Base-by-base conservation (phyloP, 2,329 filamentous ascomycete genomes). In the Pseudogymnoascus sp. region DNA sequence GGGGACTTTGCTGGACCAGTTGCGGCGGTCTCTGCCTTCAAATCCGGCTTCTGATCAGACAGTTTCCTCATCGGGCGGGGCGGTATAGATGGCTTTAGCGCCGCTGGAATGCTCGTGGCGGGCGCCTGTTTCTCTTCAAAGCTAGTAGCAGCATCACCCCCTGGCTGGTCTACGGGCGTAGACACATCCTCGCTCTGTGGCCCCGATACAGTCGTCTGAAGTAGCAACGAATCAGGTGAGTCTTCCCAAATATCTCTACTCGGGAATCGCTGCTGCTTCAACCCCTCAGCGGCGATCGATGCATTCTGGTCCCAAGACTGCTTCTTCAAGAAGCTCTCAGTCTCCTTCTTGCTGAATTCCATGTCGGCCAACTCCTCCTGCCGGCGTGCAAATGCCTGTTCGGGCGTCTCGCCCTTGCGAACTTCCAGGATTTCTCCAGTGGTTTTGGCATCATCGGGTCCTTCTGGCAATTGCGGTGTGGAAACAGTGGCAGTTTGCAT, bases 241-340 rank as follows among this genome's bases (percentile, higher is more conserved):
- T 97, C 93, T 77, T 97, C 93, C 93, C 93, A 97, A 44, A 97
- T 86, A 75, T 97, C 93, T 62, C 87, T 86, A 73, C 93, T 96
- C 0, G 93, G 93, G 74, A 97, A 97, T 11, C 91, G 86, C 38
- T 60, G 59, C 61, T 88, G 86, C 64, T 85, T 80, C 68, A 83
- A 73, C 14, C 78, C 79, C 42, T 84, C 81, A 25, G 59, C 59
- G 6, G 77, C 73, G 14, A 87, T 76, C 70, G 82, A 82, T 16
- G 80, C 73, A 65, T 82, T 77, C 65, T 80, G 73, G 34, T 73
- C 73, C 80, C 81, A 84, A 6, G 76, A 74, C 64, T 80, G 79
- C 68, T 81, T 79, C 59, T 81, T 80, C 67, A 85, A 77, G 68
- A 84, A 84, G 65, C 80, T 82, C 67, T 81, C 78, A 11, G 76